Evolutionary conservation across 2,329 filamentous ascomycete genomes (phyloP), one percentile per base, ranked within the genome.

Genomic region (Capronia coronata): DNA sequence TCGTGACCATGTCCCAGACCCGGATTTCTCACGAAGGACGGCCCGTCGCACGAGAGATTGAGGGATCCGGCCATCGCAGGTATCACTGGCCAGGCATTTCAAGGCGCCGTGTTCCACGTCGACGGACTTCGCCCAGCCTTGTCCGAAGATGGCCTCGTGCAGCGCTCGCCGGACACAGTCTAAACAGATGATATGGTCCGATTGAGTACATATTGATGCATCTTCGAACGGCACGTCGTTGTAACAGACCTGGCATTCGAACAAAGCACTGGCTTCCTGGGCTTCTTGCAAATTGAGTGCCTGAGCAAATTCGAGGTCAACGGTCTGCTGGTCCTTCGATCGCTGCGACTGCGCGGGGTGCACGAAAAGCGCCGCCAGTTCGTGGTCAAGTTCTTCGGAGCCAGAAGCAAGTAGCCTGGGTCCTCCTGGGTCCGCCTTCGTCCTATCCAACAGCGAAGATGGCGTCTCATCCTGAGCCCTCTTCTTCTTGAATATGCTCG

Each of bases 141-240:
- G 93, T 0, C 93, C 93, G 64, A 94, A 97, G 0, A 97, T 72
- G 1, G 90, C 89, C 65, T 97, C 91, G 43, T 84, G 85, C 51
- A 91, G 77, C 9, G 89, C 84, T 57, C 85, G 81, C 56, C 84
- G 83, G 43, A 97, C 83, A 67, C 93, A 97, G 39, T 79, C 79
- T 67, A 90, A 68, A 55, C 72, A 75, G 29, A 74, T 71, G n/a
- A 71, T 59, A 60, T 75, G 72, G 19, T 59, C 61, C 41, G 63
- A 61, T 9, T 62, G 61, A 11, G 71, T 71, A 57, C 72, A 75
- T 8, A 68, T 65, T 14, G 70, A 66, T 37, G 73, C 68, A 54
- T 73, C 67, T 61, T 75, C 72, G 48, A 75, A 75, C 1, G 71
- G 65, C 40, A 69, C 65, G 49, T 74, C 71, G 25, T 67, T 65